Evolutionary conservation across 2,329 filamentous ascomycete species (phyloP), one percentile per base, ranked within the genome.

Genomic region (Arthrobotrys pseudoclavata): DNA sequence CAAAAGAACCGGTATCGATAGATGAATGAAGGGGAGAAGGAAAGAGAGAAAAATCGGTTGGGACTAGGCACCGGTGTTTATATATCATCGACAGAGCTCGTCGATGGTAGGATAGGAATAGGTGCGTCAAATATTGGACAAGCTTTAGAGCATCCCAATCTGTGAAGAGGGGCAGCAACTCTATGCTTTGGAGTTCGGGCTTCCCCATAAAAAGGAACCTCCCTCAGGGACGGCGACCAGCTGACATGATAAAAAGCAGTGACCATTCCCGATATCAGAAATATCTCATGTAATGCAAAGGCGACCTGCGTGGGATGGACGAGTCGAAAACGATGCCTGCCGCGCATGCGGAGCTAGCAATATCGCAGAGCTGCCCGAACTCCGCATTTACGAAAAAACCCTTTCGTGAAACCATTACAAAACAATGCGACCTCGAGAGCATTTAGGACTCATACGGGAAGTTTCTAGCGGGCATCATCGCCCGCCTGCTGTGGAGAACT

Each of bases 381-480:
- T 67, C 61, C 52, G 69, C 69, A 74, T 60, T 60, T 61, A 52
- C 63, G 31, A 57, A 61, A 50, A 47, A 48, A 31, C 55, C n/a
- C 40, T 60, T 47, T 57, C 55, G 67, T 71, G 67, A 77, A 71
- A 71, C 74, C 50, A 62, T 67, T 60, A 67, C 67, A 57, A 71
- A 71, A 77, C 52, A 22, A 74, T 74, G 69, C 69, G 62, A 55
- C 60, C 62, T 50, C 45, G 29, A 55, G 50, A 31, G 29, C 13
- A 24, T 18, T 29, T 60, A 60, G 37, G 40, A 24, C 31, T 69
- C 61, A 47, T 40, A 71, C 57, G 61, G 74, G 74, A 67, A 77
- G 74, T 63, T 71, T 77, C 29, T 77, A 62, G 74, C 72, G 72
- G 26, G 63, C n/a, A 69, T 45, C 29, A 47, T 71, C 22, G 68